Conservation (phyloP, 306 rosid genomes). For the Lupinus albus region DNA sequence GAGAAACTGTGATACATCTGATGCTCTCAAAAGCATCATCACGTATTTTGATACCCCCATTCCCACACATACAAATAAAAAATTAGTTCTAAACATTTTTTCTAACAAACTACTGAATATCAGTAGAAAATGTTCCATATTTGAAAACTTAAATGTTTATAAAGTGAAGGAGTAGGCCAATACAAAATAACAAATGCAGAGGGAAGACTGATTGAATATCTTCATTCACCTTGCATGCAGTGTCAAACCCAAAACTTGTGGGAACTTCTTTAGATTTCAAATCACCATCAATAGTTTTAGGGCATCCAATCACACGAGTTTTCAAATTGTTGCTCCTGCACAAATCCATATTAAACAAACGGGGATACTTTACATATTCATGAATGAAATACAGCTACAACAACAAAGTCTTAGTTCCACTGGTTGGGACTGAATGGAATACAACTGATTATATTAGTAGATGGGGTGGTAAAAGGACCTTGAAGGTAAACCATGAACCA, state of each 20-base stretch:
- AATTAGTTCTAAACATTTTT: slow-evolving; percentile 26
- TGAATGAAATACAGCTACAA: slow-evolving; percentile 12
- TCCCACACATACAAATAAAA: neutral
- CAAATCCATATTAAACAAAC: slow-evolving; percentile 20
- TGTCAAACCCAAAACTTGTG: slow-evolving; percentile 93
- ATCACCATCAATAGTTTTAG: slow-evolving; percentile 98
- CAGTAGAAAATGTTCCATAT: neutral
- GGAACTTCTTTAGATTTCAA: slow-evolving; percentile 98
- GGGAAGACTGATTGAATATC: slow-evolving; percentile 21
- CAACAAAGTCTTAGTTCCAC: too few species aligned
- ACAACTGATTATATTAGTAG: slow-evolving; percentile 8
- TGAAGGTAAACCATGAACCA: slow-evolving; percentile 2
- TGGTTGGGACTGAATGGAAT: slow-evolving; percentile 15
- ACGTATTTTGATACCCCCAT: slow-evolving; percentile 12
- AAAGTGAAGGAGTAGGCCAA: slow-evolving; percentile 16
- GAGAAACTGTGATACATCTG: slow-evolving; percentile 26
- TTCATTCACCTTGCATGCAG: slow-evolving; percentile 91
- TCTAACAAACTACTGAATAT: neutral
- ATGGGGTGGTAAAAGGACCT: neutral
- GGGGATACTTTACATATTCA: neutral
- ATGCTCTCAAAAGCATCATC: slow-evolving; percentile 18
- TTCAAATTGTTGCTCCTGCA: slow-evolving; percentile 79
- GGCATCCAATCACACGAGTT: slow-evolving; percentile 89
- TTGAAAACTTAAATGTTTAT: slow-evolving; percentile 12
- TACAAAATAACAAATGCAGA: slow-evolving; percentile 10